Conservation (phyloP, 768 basidiomycete genomes). For the Neoboletus brunneissimus region DNA sequence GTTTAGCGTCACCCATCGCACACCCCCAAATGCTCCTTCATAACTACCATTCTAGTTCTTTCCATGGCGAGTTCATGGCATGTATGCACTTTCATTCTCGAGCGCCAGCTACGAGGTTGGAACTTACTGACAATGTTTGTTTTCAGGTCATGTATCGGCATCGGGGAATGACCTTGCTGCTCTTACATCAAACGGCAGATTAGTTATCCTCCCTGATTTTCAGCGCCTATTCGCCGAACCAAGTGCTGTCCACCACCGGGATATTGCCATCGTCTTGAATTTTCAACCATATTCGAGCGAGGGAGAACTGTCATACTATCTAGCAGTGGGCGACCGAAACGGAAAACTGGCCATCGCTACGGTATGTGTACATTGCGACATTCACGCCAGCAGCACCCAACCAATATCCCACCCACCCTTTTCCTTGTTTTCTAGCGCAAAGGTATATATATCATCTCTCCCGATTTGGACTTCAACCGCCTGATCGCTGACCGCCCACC, state of each 20-base stretch:
- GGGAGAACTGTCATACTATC: slow-evolving; percentile 39
- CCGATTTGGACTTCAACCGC: slow-evolving; percentile 20
- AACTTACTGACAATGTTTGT: slow-evolving; percentile 1
- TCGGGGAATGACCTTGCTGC: slow-evolving; percentile 41
- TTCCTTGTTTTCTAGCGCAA: slow-evolving; percentile 3
- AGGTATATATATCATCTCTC: slow-evolving; percentile 30
- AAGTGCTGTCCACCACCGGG: slow-evolving; percentile 40
- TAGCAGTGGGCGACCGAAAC: slow-evolving; percentile 43
- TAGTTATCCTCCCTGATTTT: slow-evolving; percentile 29
- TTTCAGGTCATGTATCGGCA: slow-evolving; percentile 42
- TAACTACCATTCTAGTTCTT: slow-evolving; percentile 1
- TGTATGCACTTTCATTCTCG: slow-evolving; percentile 18
- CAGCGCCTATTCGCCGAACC: slow-evolving; percentile 22
- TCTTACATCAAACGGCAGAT: slow-evolving; percentile 27
- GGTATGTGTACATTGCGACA: slow-evolving; percentile 25
- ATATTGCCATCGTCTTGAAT: slow-evolving; percentile 28
- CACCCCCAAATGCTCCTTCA: slow-evolving; percentile 23
- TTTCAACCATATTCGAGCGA: slow-evolving; percentile 18
- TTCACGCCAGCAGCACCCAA: background rate
- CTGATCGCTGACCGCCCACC: slow-evolving; percentile 31
- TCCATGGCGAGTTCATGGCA: slow-evolving; percentile 23
- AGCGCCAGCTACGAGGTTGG: background rate
- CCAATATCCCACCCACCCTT: background rate
- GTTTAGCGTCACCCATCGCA: slow-evolving; percentile 10
- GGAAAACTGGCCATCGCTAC: slow-evolving; percentile 47